Evolutionary conservation across 257 asterid genomes (phyloP), one percentile per base, ranked within the genome.

Genomic region (Lantana camara): DNA sequence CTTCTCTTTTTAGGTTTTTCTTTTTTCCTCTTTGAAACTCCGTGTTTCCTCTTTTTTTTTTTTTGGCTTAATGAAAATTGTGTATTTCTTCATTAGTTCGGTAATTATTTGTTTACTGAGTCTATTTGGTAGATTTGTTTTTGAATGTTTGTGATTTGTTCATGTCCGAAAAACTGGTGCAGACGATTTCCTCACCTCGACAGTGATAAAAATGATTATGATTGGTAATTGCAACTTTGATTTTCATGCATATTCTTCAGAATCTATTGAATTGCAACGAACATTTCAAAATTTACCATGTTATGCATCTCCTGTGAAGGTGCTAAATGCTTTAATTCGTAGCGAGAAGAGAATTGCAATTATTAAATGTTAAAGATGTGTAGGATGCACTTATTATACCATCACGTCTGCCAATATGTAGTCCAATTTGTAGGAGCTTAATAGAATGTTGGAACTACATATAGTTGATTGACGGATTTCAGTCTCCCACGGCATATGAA

Each of bases 171-270:
- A 86, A 86, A 79, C 83, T 64, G 97, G 79, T n/a, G 72, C 96
- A 15, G 99, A 88, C 27, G 99, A 95, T 73, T 86, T 95, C 74
- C 96, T 95, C 79, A 86, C 82, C 74, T 85, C 19, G 99, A 90
- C 73, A 88, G 80, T 67, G 98, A 95, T 77, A 95, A 95, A 73
- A 95, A 95, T 74, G 99, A 95, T 76, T 95, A 91, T 63, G 97
- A 95, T 52, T 95, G 99, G 99, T 95, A 85, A 73, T 57, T 71
- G 51, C 54, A 32, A 44, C 59, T 48, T 34, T 35, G n/a, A n/a
- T 27, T 34, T 64, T 17, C n/a, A 47, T 44, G n/a, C 22, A 10
- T 15, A 66, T 64, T 71, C 37, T 66, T 53, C 12, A 62, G 20
- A 60, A 66, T 71, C 58, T 68, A 23, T 44, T 73, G 71, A 55